phyloP scores from a whole-genome alignment of 257 asterid genomes.

The Gentiana dahurica region DNA sequence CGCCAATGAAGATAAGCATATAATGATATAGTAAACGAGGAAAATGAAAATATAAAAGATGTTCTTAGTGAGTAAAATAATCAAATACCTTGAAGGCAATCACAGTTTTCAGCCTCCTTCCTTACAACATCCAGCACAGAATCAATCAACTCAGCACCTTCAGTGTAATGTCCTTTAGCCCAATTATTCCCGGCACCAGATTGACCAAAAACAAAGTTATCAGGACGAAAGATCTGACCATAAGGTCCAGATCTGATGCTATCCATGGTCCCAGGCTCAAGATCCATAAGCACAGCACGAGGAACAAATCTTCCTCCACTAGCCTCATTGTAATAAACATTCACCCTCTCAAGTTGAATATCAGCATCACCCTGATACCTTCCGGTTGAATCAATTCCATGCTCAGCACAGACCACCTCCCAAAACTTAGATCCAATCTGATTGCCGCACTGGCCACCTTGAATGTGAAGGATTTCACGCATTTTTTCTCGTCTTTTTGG shows the following conservation, averaged over 20 bases:
- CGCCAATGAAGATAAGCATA: constrained; percentile 23
- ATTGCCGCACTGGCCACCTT: constrained; percentile 49
- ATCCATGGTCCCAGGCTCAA: constrained; percentile 48
- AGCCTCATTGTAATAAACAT: constrained; percentile 42
- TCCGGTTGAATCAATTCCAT: constrained; percentile 42
- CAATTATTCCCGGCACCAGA: constrained; percentile 41
- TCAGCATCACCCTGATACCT: constrained; percentile 32
- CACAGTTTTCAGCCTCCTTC: constrained; percentile 41
- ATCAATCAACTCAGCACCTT: constrained; percentile 47
- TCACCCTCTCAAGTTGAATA: constrained; percentile 35
- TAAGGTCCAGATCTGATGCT: constrained; percentile 34
- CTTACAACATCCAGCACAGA: constrained; percentile 44
- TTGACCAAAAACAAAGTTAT: constrained; percentile 40
- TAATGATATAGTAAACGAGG: constrained; percentile 27
- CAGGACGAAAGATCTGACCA: constrained; percentile 42
- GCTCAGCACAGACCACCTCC: constrained; percentile 47
- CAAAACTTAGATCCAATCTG: constrained; percentile 42
- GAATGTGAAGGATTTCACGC: constrained; percentile 46
- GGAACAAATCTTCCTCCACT: constrained; percentile 37
- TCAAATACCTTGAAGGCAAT: constrained; percentile 37
- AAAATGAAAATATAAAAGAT: too few relatives aligned
- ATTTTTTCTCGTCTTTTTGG: constrained; percentile 7
- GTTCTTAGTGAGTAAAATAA: constrained; percentile 8
- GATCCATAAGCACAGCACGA: constrained; percentile 40
- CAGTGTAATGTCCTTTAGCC: constrained; percentile 45